Evolutionary conservation across 176 grass and related monocot genomes (phyloP).

Genomic region (Metroxylon sagu): DNA sequence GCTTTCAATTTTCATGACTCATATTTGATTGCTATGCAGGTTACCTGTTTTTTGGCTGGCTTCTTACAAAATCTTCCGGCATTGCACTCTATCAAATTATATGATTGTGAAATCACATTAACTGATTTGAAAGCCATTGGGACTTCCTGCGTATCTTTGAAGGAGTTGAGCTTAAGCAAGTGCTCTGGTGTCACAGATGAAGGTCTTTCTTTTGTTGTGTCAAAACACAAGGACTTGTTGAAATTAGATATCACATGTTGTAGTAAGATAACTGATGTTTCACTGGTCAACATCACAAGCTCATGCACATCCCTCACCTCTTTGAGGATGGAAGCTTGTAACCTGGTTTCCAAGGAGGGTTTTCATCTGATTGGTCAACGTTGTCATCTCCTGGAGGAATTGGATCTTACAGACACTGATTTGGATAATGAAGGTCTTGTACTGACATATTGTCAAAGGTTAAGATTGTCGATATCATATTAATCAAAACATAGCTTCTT

Average conservation of each 20-base stretch:
- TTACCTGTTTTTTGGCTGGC: conserved; percentile 25
- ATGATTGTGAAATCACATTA: conserved; percentile 54
- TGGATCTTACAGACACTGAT: conserved; percentile 78
- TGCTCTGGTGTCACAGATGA: conserved; percentile 65
- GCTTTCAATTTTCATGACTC: neutral
- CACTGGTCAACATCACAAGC: conserved; percentile 51
- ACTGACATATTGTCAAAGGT: neutral
- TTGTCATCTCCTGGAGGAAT: conserved; percentile 50
- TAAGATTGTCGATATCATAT: too few species aligned
- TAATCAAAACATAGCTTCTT: too few species aligned
- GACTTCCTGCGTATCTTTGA: conserved; percentile 47
- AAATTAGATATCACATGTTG: conserved; percentile 82
- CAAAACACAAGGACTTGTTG: conserved; percentile 51
- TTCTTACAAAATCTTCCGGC: conserved; percentile 29
- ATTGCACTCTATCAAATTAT: conserved; percentile 53
- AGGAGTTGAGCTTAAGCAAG: conserved; percentile 72
- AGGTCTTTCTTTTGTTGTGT: conserved; percentile 43
- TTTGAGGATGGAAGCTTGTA: conserved; percentile 87
- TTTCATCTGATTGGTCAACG: conserved; percentile 52
- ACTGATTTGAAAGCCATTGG: conserved; percentile 48
- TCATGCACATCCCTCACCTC: conserved; percentile 64
- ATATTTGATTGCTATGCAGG: conserved; percentile 33
- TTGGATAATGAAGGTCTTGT: conserved; percentile 78
- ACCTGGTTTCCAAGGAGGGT: conserved; percentile 38
- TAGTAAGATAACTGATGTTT: conserved; percentile 62